These are phyloP conservation scores for Athelia psychrophila DNA, from an alignment of 1,284 basidiomycete species.

Conservation along the genomic window DNA sequence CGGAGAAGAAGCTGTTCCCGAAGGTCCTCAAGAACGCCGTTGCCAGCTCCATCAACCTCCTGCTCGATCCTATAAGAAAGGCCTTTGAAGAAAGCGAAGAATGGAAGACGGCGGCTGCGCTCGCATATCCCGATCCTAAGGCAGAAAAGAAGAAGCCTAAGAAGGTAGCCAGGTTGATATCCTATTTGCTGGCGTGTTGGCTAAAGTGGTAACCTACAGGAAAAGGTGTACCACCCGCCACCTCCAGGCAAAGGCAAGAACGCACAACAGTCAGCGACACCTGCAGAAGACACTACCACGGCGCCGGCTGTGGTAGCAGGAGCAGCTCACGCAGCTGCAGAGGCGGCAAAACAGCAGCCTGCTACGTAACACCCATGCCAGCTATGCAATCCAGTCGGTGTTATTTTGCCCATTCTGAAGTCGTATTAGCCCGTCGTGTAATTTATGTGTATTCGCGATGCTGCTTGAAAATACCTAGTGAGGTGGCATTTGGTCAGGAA, in stretches of 20 bases:
- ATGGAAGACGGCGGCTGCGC: conserved; percentile 77
- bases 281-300: conserved; percentile 2
- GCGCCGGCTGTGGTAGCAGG: not conserved
- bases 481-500: too few species aligned
- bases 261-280: conserved; percentile 24
- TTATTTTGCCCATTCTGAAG: too few species aligned
- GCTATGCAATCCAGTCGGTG: too few species aligned
- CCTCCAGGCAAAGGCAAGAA: conserved; percentile 74
- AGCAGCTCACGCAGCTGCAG: not conserved
- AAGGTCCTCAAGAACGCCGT: conserved; percentile 88
- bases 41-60: conserved; percentile 70
- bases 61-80: conserved; percentile 83
- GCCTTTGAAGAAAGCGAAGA: conserved; percentile 76
- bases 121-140: conserved; percentile 84
- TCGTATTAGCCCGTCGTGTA: too few species aligned
- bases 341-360: conserved; percentile 3
- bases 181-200: not conserved
- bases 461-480: too few species aligned
- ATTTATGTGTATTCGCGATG: too few species aligned
- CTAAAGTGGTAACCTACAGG: conserved; percentile 32
- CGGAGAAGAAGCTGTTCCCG: conserved; percentile 79
- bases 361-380: too few species aligned
- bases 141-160: conserved; percentile 65
- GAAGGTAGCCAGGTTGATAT: conserved; percentile 36
- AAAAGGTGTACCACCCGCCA: conserved; percentile 76